These are phyloP conservation scores for Reticulascus tulasneorum DNA, from an alignment of 2,329 filamentous ascomycete genomes.

Conservation along the genomic window DNA sequence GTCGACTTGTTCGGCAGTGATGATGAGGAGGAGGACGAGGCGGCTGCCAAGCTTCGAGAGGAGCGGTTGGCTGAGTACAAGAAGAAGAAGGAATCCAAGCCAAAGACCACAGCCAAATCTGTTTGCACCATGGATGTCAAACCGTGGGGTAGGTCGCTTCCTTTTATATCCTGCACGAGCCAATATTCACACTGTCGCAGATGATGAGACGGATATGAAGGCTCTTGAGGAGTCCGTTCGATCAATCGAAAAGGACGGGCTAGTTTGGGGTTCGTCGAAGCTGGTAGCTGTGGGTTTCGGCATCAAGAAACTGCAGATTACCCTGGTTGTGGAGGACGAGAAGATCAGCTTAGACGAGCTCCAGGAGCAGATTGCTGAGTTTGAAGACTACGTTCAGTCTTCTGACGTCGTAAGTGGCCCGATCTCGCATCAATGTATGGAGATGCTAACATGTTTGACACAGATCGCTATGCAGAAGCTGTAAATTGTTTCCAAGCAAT, in stretches of 20 bases:
- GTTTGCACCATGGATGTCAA: conserved; percentile 95
- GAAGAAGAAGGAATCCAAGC: conserved; percentile 94
- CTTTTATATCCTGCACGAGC: background rate
- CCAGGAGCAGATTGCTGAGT: conserved; percentile 73
- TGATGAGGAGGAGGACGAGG: conserved; percentile 89
- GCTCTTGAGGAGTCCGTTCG: conserved; percentile 78
- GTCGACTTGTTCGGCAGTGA: conserved; percentile 92
- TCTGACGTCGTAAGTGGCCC: conserved; percentile 65
- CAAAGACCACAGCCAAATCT: conserved; percentile 91
- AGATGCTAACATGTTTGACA: conserved; percentile 16
- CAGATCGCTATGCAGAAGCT: conserved; percentile 26
- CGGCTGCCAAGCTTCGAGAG: conserved; percentile 79
- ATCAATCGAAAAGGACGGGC: conserved; percentile 83
- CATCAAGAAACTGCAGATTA: conserved; percentile 99
- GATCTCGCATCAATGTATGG: background rate
- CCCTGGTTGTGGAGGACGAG: conserved; percentile 94
- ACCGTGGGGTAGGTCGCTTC: conserved; percentile 80
- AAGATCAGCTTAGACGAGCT: conserved; percentile 87
- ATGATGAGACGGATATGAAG: conserved; percentile 91
- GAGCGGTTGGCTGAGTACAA: conserved; percentile 90
- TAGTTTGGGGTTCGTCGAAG: conserved; percentile 92
- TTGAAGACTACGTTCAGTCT: conserved; percentile 96
- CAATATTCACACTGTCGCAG: conserved; percentile 35
- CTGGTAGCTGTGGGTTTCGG: conserved; percentile 89
- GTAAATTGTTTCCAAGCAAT: conserved; percentile 9